phyloP scores from a whole-genome alignment of 2,329 filamentous ascomycete genomes.

The Periconia sp. region DNA sequence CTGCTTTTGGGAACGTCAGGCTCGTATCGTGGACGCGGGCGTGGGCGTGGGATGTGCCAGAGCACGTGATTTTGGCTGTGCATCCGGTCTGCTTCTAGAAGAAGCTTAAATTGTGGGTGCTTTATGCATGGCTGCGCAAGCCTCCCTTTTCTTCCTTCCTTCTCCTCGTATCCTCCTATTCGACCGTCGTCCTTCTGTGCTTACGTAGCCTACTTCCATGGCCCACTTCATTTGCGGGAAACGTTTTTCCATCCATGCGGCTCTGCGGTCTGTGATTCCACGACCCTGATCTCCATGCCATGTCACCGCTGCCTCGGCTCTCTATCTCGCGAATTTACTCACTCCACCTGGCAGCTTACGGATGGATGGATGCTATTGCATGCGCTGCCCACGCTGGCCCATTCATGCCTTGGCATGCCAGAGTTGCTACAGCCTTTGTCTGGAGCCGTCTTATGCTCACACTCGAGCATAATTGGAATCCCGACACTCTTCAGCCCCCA shows the following conservation, averaged over 20 bases:
- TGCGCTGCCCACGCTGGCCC: neutral
- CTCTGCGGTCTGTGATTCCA: neutral
- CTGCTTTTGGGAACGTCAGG: too few species aligned
- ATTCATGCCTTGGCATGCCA: neutral
- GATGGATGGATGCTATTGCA: neutral
- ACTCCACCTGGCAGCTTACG: neutral
- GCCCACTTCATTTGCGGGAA: neutral
- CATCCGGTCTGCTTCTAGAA: neutral
- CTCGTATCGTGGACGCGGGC: too few species aligned
- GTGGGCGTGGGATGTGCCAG: neutral
- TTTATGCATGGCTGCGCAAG: neutral
- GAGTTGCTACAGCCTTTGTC: neutral
- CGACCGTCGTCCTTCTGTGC: neutral
- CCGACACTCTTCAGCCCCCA: neutral
- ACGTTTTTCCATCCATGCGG: neutral
- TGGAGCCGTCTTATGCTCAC: neutral
- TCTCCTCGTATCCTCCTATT: neutral
- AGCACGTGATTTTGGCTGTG: neutral
- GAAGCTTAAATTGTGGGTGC: neutral
- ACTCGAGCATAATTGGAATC: neutral
- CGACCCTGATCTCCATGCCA: neutral
- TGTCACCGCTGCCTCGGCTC: neutral
- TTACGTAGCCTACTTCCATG: neutral
- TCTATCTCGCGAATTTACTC: neutral
- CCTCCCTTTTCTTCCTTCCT: neutral